Evolutionary conservation across 2,329 filamentous ascomycete genomes (phyloP).

Genomic region (Fusarium falciforme): DNA sequence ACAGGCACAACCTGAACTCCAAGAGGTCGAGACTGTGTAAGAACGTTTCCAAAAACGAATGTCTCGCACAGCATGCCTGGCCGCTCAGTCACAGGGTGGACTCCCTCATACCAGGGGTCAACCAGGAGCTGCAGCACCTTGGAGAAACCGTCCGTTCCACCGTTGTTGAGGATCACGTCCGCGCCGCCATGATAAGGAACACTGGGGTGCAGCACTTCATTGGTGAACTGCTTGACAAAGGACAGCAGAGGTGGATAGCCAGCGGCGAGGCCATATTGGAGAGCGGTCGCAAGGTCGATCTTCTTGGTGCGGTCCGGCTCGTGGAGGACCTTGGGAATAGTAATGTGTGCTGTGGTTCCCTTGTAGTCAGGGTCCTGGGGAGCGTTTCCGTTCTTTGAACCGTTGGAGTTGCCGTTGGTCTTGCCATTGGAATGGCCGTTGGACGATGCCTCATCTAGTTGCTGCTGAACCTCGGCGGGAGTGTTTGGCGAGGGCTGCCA

Average conservation of each 20-base stretch:
- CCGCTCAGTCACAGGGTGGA: constrained; percentile 74
- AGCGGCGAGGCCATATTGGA: constrained; percentile 88
- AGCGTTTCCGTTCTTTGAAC: neutral
- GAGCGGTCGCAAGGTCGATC: constrained; percentile 83
- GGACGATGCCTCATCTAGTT: neutral
- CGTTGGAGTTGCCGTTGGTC: constrained; percentile 1
- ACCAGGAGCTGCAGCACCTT: constrained; percentile 82
- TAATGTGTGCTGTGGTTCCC: constrained; percentile 63
- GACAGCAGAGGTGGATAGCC: constrained; percentile 83
- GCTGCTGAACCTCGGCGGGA: constrained; percentile 50
- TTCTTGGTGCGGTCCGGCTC: constrained; percentile 71
- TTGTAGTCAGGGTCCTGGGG: constrained; percentile 49
- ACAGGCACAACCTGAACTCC: constrained; percentile 81
- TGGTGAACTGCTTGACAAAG: constrained; percentile 83
- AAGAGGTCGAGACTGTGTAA: constrained; percentile 73
- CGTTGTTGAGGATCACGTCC: constrained; percentile 82
- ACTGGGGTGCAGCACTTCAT: constrained; percentile 81
- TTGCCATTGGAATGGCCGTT: neutral
- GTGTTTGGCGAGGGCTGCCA: constrained; percentile 78
- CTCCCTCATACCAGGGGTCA: constrained; percentile 78
- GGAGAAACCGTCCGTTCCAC: constrained; percentile 85
- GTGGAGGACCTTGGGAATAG: constrained; percentile 75
- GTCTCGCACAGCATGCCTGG: constrained; percentile 84
- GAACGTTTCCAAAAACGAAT: constrained; percentile 83
- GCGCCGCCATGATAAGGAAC: constrained; percentile 82